Percentiles rank a stretch among this genome's conserved stretches.
Conservation (phyloP, 2,329 filamentous ascomycete species). For the Fusarium buharicum region DNA sequence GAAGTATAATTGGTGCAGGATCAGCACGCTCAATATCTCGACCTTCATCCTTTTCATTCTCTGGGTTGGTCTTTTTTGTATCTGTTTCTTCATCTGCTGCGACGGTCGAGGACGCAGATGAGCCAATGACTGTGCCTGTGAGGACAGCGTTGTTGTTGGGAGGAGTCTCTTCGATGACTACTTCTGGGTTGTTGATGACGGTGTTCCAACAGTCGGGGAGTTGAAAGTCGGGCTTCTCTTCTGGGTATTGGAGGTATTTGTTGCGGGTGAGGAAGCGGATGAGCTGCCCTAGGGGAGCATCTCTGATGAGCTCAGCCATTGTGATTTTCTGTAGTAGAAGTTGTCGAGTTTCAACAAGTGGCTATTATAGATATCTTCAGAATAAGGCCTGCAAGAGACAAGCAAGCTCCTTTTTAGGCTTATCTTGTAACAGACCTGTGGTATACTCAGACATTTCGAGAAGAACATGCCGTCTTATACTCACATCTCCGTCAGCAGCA, state of each 20-base stretch:
- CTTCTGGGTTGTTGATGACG: constrained; percentile 49
- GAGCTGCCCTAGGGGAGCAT: constrained; percentile 68
- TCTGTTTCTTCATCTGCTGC: constrained; percentile 31
- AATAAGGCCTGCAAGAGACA: not conserved
- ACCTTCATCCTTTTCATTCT: constrained; percentile 23
- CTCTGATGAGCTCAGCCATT: constrained; percentile 57
- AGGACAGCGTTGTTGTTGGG: constrained; percentile 18
- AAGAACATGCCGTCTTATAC: constrained; percentile 35
- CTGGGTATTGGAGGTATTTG: constrained; percentile 66
- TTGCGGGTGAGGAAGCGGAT: constrained; percentile 65
- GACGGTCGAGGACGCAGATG: constrained; percentile 41
- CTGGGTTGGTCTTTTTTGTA: constrained; percentile 13
- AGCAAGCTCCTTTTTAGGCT: constrained; percentile 18
- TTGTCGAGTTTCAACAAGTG: not conserved
- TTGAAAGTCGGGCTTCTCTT: constrained; percentile 66
- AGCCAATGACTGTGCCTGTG: constrained; percentile 29
- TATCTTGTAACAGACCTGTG: constrained; percentile 1
- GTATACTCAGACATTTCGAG: not conserved
- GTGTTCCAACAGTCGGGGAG: constrained; percentile 56
- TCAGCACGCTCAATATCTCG: constrained; percentile 22
- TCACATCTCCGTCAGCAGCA: not conserved
- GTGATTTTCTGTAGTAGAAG: constrained; percentile 1
- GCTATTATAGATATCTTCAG: not conserved
- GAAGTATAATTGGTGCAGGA: constrained; percentile 25
- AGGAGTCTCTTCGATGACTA: constrained; percentile 25